A percentile compares a stretch with the other conserved stretches of the same genome.
Evolutionary conservation across 2,329 filamentous ascomycete species (phyloP).

Genomic region (Sarocladiaceae sp.): DNA sequence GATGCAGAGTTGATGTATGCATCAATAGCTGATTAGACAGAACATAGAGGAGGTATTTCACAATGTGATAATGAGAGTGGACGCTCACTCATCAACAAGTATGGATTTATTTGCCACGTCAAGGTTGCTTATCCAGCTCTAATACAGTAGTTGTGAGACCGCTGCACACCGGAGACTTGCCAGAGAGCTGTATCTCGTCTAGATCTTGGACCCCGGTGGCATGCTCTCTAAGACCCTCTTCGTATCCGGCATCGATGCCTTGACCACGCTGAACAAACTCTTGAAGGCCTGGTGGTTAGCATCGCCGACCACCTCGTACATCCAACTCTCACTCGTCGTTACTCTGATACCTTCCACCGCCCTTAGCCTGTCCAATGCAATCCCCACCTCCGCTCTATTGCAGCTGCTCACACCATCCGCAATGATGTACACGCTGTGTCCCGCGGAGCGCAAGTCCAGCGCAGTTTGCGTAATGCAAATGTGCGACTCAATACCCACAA

Average conservation of each 20-base stretch:
- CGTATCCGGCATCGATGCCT: slow-evolving; percentile 69
- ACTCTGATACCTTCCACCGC: slow-evolving; percentile 67
- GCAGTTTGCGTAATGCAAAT: slow-evolving; percentile 94
- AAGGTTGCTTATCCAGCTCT: background rate
- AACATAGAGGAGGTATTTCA: slow-evolving; percentile 15
- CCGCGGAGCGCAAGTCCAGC: slow-evolving; percentile 69
- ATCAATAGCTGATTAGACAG: slow-evolving; percentile 3
- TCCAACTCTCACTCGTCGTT: slow-evolving; percentile 82
- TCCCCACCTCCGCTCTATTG: slow-evolving; percentile 73
- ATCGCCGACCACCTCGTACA: slow-evolving; percentile 89
- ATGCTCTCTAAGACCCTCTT: slow-evolving; percentile 63
- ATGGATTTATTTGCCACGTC: too few relatives aligned
- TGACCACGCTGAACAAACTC: slow-evolving; percentile 70
- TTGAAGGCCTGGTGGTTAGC: slow-evolving; percentile 70
- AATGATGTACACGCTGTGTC: slow-evolving; percentile 80
- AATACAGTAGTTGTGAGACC: too few relatives aligned
- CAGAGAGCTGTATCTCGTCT: slow-evolving; percentile 7
- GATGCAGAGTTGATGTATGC: background rate
- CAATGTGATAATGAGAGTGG: slow-evolving; percentile 8
- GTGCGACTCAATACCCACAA: slow-evolving; percentile 90
- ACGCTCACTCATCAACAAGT: background rate
- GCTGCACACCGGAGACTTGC: too few relatives aligned
- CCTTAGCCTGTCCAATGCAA: slow-evolving; percentile 74
- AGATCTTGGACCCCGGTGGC: slow-evolving; percentile 53
- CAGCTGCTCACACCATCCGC: slow-evolving; percentile 88